phyloP scores from a whole-genome alignment of 164 flowering plant species.

The Saururus chinensis region DNA sequence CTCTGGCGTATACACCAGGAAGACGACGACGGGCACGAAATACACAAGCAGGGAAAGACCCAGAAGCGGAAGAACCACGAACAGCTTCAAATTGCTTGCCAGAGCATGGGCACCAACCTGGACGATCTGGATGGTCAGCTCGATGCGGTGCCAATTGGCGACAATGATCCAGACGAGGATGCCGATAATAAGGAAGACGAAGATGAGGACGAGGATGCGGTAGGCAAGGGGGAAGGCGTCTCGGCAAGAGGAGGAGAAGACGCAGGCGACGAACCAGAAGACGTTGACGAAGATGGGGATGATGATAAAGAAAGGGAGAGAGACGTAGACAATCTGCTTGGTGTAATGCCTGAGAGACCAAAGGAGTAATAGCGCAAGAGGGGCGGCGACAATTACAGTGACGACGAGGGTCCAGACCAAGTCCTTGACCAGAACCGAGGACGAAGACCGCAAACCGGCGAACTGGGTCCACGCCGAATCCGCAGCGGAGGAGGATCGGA shows the following conservation, averaged over 20 bases:
- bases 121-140: constrained; percentile 60
- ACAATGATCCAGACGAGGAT: constrained; percentile 70
- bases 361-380: constrained; percentile 45
- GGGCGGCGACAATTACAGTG: constrained; percentile 56
- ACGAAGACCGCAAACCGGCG: constrained; percentile 2
- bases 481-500: constrained; percentile 9
- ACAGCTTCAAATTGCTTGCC: constrained; percentile 53
- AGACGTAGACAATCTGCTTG: constrained; percentile 65
- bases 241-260: constrained; percentile 51
- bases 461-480: neutral
- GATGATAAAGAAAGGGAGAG: constrained; percentile 13
- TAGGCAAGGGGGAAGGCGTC: constrained; percentile 55
- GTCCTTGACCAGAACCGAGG: constrained; percentile 24
- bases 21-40: constrained; percentile 72
- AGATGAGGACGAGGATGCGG: constrained; percentile 54
- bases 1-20: constrained; percentile 59
- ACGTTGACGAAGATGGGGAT: constrained; percentile 62
- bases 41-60: constrained; percentile 46
- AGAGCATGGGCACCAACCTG: constrained; percentile 71
- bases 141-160: constrained; percentile 73
- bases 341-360: constrained; percentile 65
- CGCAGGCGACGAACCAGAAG: constrained; percentile 91
- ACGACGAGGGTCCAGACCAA: constrained; percentile 73
- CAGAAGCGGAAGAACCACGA: constrained; percentile 59
- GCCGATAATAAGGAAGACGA: constrained; percentile 63